Evolutionary conservation across 768 basidiomycete genomes (phyloP).

Genomic region (Russula brevipes): DNA sequence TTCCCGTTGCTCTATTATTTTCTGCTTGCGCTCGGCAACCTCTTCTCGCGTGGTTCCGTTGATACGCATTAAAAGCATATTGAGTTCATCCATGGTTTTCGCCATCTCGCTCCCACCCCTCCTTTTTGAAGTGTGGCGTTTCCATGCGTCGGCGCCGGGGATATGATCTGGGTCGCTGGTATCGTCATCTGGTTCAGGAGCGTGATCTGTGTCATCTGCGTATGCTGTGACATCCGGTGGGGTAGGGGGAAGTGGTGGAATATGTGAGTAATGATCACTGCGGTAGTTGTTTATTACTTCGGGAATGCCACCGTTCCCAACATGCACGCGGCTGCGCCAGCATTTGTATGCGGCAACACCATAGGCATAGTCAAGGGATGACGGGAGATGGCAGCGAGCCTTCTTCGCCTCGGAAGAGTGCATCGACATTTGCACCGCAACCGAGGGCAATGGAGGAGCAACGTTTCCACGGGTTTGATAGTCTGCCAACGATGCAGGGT

Average conservation of each 20-base stretch:
- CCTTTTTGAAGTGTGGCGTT: background rate
- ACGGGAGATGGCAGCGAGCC: background rate
- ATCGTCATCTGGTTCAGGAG: too few relatives aligned
- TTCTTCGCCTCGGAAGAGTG: background rate
- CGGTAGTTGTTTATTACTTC: background rate
- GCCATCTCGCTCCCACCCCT: background rate
- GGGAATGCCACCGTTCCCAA: background rate
- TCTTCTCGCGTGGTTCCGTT: too few relatives aligned
- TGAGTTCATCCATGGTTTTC: too few relatives aligned
- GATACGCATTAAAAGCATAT: too few relatives aligned
- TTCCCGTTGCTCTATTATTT: too few relatives aligned
- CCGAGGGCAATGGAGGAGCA: background rate
- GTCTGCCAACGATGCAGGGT: background rate
- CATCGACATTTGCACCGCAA: constrained; percentile 2
- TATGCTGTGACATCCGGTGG: background rate
- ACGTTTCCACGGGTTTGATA: background rate
- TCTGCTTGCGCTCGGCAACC: too few relatives aligned
- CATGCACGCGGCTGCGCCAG: background rate
- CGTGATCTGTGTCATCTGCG: background rate
- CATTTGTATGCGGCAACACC: background rate
- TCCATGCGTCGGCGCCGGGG: background rate
- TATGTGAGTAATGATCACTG: background rate
- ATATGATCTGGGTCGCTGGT: background rate
- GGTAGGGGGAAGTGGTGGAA: background rate
- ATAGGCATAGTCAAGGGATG: background rate